Base-by-base conservation (phyloP, 2,329 filamentous ascomycete species). In the Blumeriella jaapii region DNA sequence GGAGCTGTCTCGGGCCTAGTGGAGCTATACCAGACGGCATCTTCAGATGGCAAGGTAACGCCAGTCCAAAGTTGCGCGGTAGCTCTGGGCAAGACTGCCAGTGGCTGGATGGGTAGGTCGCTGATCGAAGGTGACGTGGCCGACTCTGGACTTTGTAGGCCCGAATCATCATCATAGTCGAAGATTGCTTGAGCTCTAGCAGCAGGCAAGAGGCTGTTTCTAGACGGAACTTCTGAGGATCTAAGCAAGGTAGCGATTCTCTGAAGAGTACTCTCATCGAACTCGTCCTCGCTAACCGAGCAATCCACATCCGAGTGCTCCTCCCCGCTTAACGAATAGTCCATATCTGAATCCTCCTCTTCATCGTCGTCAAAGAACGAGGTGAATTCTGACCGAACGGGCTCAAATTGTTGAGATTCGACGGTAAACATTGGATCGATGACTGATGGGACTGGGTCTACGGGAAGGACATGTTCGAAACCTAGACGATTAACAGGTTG, bases 341-440 rank as follows among this genome's bases (percentile, higher is more conserved):
- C 41, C 12, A 38, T 11, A 5, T 65, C 63, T 15, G 57, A 54
- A 1, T 56, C 51, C 12, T 59, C 60, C 9, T 72, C 68, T 32
- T 74, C 68, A 43, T 73, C 71, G 38, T 75, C 67, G 37, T 77
- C 71, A 50, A 76, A 72, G 57, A 74, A 74, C 2, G 68, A 74
- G 14, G 48, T 47, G 31, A 55, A 55, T 23, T 49, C 47, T 13
- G 38, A 31, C 6, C 34, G 20, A 8, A 46, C 43, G 4, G 45
- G 37, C 33, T 53, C 49, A 1, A 54, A 34, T 34, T 52, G 39
- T 9, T 34, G 33, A 13, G 49, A 50, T 34, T 48, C 39, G 14
- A 49, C 48, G 24, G 52, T 44, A 10, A 51, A 39, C 9, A 28
- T 46, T n/a, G 47, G 23, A 20, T 46, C 50, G 11, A 51, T 30